Evolutionary conservation across 805 yeast species (phyloP).

Genomic region (Kodamaea hsintzibuensis): DNA sequence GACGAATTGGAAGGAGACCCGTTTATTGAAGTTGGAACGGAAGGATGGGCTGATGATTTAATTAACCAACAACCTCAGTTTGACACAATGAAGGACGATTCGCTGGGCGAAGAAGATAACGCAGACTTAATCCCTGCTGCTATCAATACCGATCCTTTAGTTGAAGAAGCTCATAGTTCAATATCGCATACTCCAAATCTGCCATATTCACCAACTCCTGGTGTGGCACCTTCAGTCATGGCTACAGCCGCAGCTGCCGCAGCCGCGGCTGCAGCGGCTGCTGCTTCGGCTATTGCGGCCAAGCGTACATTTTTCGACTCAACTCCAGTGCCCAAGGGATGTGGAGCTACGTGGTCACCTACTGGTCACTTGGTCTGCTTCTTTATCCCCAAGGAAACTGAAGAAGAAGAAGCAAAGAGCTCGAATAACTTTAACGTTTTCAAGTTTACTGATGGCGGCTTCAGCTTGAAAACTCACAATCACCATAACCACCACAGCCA

Average conservation of each 20-base stretch:
- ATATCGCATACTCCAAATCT: not conserved
- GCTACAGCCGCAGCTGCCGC: not conserved
- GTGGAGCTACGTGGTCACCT: conserved; percentile 88
- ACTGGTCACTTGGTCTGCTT: conserved; percentile 81
- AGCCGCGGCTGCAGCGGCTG: conserved; percentile 14
- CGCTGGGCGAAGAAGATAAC: conserved; percentile 27
- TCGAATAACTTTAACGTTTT: conserved; percentile 49
- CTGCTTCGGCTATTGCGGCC: conserved; percentile 5
- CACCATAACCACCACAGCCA: conserved; percentile 12
- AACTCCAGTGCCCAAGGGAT: conserved; percentile 89
- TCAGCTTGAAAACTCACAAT: conserved; percentile 30
- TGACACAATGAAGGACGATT: conserved; percentile 18
- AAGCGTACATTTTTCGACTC: conserved; percentile 54
- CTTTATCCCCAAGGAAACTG: conserved; percentile 55
- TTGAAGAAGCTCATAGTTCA: not conserved
- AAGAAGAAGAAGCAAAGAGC: conserved; percentile 36
- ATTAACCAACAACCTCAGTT: conserved; percentile 34
- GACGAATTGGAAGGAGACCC: conserved; percentile 21
- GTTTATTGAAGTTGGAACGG: conserved; percentile 35
- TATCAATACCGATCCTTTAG: conserved; percentile 22
- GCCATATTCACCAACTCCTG: conserved; percentile 4
- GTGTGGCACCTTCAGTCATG: not conserved
- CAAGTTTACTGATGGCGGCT: conserved; percentile 50
- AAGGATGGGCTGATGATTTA: conserved; percentile 45
- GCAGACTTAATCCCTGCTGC: conserved; percentile 43